Conservation (phyloP, 2,329 filamentous ascomycete species). For the Venturia effusa region DNA sequence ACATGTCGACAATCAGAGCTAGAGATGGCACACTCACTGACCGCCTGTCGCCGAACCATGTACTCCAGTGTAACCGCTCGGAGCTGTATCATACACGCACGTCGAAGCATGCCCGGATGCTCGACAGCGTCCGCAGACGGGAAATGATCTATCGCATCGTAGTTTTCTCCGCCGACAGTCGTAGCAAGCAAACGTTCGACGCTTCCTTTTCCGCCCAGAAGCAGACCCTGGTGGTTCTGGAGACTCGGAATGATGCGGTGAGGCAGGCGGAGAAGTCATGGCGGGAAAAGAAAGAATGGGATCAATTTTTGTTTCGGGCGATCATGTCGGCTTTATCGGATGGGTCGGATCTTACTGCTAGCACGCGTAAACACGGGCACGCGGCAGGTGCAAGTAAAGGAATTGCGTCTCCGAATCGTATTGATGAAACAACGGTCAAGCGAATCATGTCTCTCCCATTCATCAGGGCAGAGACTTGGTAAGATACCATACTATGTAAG, state of each 20-base stretch:
- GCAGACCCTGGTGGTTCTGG: neutral
- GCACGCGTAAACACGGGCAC: too few species aligned
- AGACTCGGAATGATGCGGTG: neutral
- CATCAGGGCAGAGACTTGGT: neutral
- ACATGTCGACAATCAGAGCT: too few species aligned
- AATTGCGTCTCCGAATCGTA: too few species aligned
- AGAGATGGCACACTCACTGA: neutral
- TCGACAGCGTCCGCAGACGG: slow-evolving; percentile 7
- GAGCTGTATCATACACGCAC: slow-evolving; percentile 3
- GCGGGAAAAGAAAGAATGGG: neutral
- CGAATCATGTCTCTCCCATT: too few species aligned
- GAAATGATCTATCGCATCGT: slow-evolving; percentile 5
- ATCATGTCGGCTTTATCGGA: neutral
- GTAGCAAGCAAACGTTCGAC: slow-evolving; percentile 7
- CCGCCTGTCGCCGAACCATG: neutral
- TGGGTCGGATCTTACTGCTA: too few species aligned
- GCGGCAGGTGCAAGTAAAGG: too few species aligned
- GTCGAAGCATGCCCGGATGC: neutral
- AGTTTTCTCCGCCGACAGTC: slow-evolving; percentile 8
- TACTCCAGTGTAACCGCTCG: neutral
- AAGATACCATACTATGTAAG: too few species aligned
- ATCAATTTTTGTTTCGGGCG: neutral
- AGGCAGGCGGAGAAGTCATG: slow-evolving; percentile 1
- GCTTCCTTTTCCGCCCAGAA: neutral
- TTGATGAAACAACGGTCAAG: too few species aligned